A percentile compares a stretch with the other conserved stretches of the same genome.
phyloP scores from a whole-genome alignment of 768 basidiomycete genomes.

The Suillus decipiens region DNA sequence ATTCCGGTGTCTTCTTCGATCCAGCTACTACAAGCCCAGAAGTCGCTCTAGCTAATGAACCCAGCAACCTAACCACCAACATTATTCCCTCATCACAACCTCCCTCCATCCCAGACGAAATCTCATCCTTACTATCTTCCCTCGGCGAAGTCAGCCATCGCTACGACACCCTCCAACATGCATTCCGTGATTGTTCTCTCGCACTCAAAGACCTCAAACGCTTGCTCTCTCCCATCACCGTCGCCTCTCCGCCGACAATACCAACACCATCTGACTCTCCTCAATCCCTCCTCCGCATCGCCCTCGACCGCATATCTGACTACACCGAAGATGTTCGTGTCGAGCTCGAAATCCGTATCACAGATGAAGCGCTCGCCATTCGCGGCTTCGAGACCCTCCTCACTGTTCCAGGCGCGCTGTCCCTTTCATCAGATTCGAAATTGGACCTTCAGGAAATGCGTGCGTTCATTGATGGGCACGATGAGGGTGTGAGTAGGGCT shows the following conservation, averaged over 20 bases:
- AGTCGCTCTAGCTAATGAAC: neutral
- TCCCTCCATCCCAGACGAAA: neutral
- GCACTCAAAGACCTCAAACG: constrained; percentile 60
- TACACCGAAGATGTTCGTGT: constrained; percentile 80
- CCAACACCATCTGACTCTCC: constrained; percentile 7
- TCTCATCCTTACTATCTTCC: constrained; percentile 45
- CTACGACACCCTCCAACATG: constrained; percentile 60
- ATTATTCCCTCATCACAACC: neutral
- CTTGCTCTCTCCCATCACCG: constrained; percentile 15
- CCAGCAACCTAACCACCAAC: neutral
- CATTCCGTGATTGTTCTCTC: constrained; percentile 70
- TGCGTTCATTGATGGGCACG: constrained; percentile 57
- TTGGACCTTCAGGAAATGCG: constrained; percentile 42
- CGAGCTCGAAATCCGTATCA: constrained; percentile 76
- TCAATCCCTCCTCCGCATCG: constrained; percentile 43
- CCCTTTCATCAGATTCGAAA: constrained; percentile 7
- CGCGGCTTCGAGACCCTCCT: constrained; percentile 73
- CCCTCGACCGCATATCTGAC: constrained; percentile 66
- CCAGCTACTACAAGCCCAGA: neutral
- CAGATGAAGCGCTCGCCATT: constrained; percentile 67
- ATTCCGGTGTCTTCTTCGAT: neutral
- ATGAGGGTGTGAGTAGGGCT: constrained; percentile 48
- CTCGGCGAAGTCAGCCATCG: constrained; percentile 49
- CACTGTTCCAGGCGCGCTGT: constrained; percentile 51
- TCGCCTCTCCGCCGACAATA: neutral